A percentile compares a stretch with the other conserved stretches of the same genome.
Evolutionary conservation across 1,139 yeast species (phyloP).

Genomic region (Arxiozyma slooffiae): DNA sequence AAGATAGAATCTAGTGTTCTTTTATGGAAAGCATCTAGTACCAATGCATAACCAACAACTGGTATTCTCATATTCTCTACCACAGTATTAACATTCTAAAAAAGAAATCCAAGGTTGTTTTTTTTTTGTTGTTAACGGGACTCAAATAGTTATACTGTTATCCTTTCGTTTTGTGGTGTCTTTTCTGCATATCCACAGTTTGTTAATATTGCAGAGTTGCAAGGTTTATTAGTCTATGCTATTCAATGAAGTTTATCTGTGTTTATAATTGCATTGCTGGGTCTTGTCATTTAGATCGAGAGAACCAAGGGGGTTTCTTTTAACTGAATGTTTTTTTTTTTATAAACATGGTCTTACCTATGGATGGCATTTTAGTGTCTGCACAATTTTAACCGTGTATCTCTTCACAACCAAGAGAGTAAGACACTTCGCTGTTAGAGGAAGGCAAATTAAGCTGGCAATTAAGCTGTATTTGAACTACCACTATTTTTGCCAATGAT

Average conservation of each 20-base stretch:
- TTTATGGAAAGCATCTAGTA: conserved; percentile 53
- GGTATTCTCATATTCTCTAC: conserved; percentile 57
- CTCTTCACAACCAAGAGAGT: conserved; percentile 53
- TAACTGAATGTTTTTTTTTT: conserved; percentile 93
- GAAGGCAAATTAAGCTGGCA: conserved; percentile 79
- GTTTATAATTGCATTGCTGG: conserved; percentile 67
- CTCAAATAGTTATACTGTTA: conserved; percentile 73
- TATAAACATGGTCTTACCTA: conserved; percentile 65
- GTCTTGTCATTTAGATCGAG: conserved; percentile 66
- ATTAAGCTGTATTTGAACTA: conserved; percentile 67
- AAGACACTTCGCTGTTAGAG: conserved; percentile 54
- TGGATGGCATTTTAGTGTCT: conserved; percentile 65
- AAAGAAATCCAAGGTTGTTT: conserved; percentile 39
- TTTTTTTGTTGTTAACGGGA: conserved; percentile 68
- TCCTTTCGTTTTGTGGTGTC: conserved; percentile 79
- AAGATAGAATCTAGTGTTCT: conserved; percentile 12
- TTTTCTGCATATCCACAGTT: conserved; percentile 78
- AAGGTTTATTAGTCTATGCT: conserved; percentile 80
- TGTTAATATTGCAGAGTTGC: conserved; percentile 77
- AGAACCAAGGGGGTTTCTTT: conserved; percentile 87
- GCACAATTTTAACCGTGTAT: conserved; percentile 78
- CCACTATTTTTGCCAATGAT: conserved; percentile 84
- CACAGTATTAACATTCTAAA: conserved; percentile 45
- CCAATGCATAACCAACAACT: conserved; percentile 67
- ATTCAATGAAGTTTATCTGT: conserved; percentile 79